Evolutionary conservation across 768 basidiomycete species (phyloP).

Genomic region (Tylopilus sp.): DNA sequence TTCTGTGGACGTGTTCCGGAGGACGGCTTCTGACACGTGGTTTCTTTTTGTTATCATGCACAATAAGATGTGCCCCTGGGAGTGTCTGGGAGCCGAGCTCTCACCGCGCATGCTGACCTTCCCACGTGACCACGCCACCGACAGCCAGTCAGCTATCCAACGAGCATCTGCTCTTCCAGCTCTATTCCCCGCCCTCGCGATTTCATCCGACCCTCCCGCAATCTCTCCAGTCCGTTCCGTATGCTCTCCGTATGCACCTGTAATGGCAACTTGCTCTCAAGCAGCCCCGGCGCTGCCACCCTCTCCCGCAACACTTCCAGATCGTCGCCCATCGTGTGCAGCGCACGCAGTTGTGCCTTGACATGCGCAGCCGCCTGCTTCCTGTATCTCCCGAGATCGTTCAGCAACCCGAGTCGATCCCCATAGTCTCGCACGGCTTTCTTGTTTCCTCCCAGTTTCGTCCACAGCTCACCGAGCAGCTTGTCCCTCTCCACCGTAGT

Average conservation of each 20-base stretch:
- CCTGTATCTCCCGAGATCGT: slow-evolving; percentile 53
- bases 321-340: slow-evolving; percentile 64
- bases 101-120: not conserved
- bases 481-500: slow-evolving; percentile 45
- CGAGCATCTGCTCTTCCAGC: slow-evolving; percentile 34
- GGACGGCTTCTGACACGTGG: too few species aligned
- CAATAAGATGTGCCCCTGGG: slow-evolving; percentile 25
- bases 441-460: slow-evolving; percentile 60
- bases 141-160: not conserved
- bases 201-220: slow-evolving; percentile 51
- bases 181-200: slow-evolving; percentile 48
- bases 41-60: slow-evolving; percentile 23
- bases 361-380: slow-evolving; percentile 64
- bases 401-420: slow-evolving; percentile 50
- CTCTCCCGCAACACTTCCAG: slow-evolving; percentile 75
- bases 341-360: slow-evolving; percentile 56
- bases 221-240: slow-evolving; percentile 52
- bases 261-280: slow-evolving; percentile 57
- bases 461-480: slow-evolving; percentile 68
- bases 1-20: too few species aligned
- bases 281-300: slow-evolving; percentile 63
- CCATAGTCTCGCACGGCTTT: slow-evolving; percentile 47
- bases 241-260: slow-evolving; percentile 79
- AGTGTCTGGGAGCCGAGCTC: not conserved
- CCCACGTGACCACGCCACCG: not conserved